Evolutionary conservation across 257 asterid species (phyloP), one percentile per base, ranked within the genome.

Genomic region (Solanum etuberosum): DNA sequence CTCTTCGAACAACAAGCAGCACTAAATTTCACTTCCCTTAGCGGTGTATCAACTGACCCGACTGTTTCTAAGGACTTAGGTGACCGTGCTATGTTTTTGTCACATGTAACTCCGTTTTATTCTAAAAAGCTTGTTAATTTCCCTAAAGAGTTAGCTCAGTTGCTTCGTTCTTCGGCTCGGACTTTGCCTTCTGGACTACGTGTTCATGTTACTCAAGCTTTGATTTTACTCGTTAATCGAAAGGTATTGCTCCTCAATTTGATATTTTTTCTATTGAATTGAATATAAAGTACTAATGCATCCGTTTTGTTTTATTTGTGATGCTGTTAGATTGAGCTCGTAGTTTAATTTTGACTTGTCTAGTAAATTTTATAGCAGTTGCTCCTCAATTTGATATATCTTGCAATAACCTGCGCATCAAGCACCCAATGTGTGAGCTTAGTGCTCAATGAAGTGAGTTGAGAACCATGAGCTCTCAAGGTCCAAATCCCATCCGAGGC

Each of bases 1-100:
- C 95, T 94, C 32, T 97, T 95, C 77, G 91, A 93, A 90, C 95
- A 94, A 84, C 98, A 97, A 89, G 95, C 98, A 2, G 98, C 97
- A 4, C 83, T 92, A 83, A 95, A 91, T 86, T 95, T 94, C 91
- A 94, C 96, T 85, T 94, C 99, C 9, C 87, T 92, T 13, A 94
- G 94, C 68, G 98, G 99, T 65, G 92, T 93, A 70, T 87, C 93
- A 5, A 88, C 92, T 18, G 99, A 94, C 89, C 54, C 93, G 2
- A 84, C 94, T 7, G 94, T 95, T 4, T 92, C 98, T 16, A 95
- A 94, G 93, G 95, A 93, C 70, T 92, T 95, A 87, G 94, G 96
- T 25, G 99, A 93, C 57, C 90, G 95, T 68, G 92, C 92, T 5
- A 90, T 95, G 98, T 97, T 97, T 86, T 91, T 97, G 63, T 92